Conservation (phyloP, 73 alveolate species). For the Symbiodinium natans region DNA sequence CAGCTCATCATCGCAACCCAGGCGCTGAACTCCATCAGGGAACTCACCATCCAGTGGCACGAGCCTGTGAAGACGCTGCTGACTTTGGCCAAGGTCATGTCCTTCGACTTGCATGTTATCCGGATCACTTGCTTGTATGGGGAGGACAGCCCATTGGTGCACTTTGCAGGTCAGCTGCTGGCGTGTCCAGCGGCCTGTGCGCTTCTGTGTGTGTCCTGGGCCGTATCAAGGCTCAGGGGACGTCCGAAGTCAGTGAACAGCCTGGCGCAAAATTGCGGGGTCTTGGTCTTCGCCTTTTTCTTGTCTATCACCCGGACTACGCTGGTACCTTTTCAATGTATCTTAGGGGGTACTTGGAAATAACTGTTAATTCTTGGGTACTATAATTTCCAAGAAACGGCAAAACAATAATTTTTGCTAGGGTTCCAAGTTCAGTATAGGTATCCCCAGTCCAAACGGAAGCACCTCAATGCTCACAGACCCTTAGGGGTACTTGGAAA, state of each 20-base stretch:
- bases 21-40: constrained; percentile 33
- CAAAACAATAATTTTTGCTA: too few relatives aligned
- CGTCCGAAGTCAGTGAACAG: constrained; percentile 47
- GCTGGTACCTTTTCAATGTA: constrained; percentile 47
- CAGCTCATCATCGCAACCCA: constrained; percentile 51
- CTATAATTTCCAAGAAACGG: too few relatives aligned
- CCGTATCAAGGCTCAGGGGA: constrained; percentile 21
- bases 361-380: too few relatives aligned
- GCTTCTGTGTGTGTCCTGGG: background rate
- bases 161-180: constrained; percentile 33
- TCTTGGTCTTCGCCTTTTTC: constrained; percentile 54
- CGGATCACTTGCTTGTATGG: constrained; percentile 28
- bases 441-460: constrained; percentile 66
- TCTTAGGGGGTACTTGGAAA: too few relatives aligned
- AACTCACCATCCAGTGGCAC: constrained; percentile 50
- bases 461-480: constrained; percentile 68
- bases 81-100: constrained; percentile 13
- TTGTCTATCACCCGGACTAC: constrained; percentile 64
- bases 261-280: constrained; percentile 35
- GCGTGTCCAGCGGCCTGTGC: constrained; percentile 29
- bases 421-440: too few relatives aligned
- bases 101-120: constrained; percentile 40
- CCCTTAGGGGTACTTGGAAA: too few relatives aligned
- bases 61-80: constrained; percentile 35
- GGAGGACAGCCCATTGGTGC: background rate